Conservation (phyloP, 2,329 filamentous ascomycete genomes). For the Trichophyton verrucosum region DNA sequence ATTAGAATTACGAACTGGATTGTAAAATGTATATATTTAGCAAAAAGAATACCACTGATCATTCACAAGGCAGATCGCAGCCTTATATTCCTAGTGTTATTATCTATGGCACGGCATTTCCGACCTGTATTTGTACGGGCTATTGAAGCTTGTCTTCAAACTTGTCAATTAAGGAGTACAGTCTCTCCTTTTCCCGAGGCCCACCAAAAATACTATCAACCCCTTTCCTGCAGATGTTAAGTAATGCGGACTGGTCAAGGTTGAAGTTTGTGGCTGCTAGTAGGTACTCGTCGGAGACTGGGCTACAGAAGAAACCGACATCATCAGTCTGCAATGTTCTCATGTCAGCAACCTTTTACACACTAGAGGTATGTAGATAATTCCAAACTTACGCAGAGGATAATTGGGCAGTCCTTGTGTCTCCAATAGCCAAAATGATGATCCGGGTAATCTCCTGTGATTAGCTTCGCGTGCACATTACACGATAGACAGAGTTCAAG, state of each 20-base stretch:
- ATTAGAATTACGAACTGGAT: neutral
- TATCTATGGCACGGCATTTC: too few relatives aligned
- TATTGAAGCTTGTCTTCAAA: constrained; percentile 13
- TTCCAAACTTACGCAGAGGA: constrained; percentile 50
- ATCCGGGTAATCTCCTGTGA: constrained; percentile 48
- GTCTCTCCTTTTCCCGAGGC: constrained; percentile 42
- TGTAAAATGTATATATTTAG: neutral
- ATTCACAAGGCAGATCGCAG: too few relatives aligned
- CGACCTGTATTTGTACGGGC: too few relatives aligned
- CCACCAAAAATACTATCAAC: constrained; percentile 56
- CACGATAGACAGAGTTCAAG: constrained; percentile 69
- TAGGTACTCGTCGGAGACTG: constrained; percentile 62
- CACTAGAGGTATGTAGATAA: neutral
- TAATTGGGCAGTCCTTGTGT: constrained; percentile 47
- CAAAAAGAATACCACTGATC: too few relatives aligned
- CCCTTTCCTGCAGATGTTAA: constrained; percentile 47
- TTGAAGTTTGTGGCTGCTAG: constrained; percentile 60
- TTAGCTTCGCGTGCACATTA: constrained; percentile 66
- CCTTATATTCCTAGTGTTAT: too few relatives aligned
- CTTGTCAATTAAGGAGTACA: constrained; percentile 16
- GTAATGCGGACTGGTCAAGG: constrained; percentile 38
- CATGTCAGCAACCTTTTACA: neutral
- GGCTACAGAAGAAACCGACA: constrained; percentile 67
- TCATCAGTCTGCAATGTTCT: constrained; percentile 57
- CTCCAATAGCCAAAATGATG: constrained; percentile 72